Conservation (phyloP, 352 stramenopile species). For the Globisporangium carolinianum region DNA sequence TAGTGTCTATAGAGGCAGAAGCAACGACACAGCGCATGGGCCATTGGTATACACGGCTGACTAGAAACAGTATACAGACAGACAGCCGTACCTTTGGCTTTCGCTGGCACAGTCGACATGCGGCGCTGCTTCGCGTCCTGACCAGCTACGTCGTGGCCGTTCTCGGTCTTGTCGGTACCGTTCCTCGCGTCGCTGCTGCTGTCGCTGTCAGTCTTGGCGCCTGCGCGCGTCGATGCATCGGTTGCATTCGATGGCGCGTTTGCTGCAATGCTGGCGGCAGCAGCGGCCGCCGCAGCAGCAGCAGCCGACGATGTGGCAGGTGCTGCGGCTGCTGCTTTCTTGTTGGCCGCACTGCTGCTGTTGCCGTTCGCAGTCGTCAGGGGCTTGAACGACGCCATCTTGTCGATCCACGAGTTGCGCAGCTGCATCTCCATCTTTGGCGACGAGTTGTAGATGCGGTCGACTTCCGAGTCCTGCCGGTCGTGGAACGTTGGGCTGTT, state of each 20-base stretch:
- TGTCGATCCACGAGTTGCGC: conserved; percentile 86
- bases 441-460: conserved; percentile 87
- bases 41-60: no score
- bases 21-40: no score
- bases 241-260: conserved; percentile 5
- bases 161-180: conserved; percentile 1
- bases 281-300: background rate
- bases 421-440: conserved; percentile 84
- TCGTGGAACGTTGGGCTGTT: conserved; percentile 87
- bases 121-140: conserved; percentile 9
- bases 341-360: conserved; percentile 31
- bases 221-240: conserved; percentile 8
- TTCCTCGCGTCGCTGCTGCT: no score
- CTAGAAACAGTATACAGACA: no score
- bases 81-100: conserved; percentile 10
- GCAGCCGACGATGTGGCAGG: conserved; percentile 6
- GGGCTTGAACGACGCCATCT: conserved; percentile 74
- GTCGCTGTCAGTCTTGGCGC: conserved; percentile 10
- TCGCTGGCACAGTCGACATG: conserved; percentile 4
- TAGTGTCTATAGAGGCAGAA: background rate
- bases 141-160: conserved; percentile 4
- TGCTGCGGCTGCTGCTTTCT: conserved; percentile 21
- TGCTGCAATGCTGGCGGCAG: background rate
- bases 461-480: conserved; percentile 85
- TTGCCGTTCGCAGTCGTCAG: conserved; percentile 15